Base-by-base conservation (phyloP, 257 asterid genomes). In the Agastache rugosa region DNA sequence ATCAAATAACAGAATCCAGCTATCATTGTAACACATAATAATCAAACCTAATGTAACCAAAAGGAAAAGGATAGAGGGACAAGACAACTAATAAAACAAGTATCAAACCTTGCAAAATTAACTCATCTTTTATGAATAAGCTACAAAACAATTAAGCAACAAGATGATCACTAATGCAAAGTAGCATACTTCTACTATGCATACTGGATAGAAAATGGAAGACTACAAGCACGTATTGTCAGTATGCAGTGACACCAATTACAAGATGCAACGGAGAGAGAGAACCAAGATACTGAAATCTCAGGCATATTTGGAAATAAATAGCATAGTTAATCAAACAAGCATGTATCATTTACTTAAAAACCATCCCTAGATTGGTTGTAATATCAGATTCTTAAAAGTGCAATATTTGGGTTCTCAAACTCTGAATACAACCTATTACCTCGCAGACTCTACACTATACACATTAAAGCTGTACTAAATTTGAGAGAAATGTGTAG, bases 1-100 rank as follows among this genome's bases (percentile, higher is more conserved):
- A 56, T 82, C 80, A 83, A 75, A 55, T 59, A 12, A 74, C 51
- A 63, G 25, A 61, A 56, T 44, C 41, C 25, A 73, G 16, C 53
- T n/a, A 41, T 3, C 29, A 54, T 10, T 20, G 60, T 27, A 55
- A 41, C 42, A 64, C 35, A 59, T 63, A 6, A 16, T 0, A 67
- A 44, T 29, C 2, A 31, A 58, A 27, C 53, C 14, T 60, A 44
- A 54, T 15, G 8, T 67, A 35, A 11, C 27, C 17, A 50, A 74
- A 56, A 6, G 15, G 19, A 70, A 31, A 10, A 3, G 3, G 31
- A 60, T 27, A 23, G 45, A 23, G n/a, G 29, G 11, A 11, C n/a
- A 67, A 25, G 2, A n/a, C 1, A 42, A n/a, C 22, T 37, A 39
- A 77, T 5, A 78, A 55, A 4, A 17, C 31, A 17, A 4, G 42